Base-by-base conservation (phyloP, 805 yeast species). In the Komagataella kurtzmanii region DNA sequence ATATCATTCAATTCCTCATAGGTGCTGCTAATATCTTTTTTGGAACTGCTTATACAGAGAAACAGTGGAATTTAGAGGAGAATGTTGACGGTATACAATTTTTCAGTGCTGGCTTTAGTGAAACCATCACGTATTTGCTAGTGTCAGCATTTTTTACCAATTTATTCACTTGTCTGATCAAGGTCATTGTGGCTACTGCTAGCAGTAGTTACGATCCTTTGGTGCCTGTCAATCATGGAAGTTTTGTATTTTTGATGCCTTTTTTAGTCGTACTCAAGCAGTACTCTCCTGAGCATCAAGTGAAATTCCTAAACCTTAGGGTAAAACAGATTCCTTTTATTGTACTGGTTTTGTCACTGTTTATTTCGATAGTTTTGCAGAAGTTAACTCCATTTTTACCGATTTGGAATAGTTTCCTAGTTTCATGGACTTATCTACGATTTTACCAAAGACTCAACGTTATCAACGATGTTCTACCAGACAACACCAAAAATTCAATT, bases 341-440 rank as follows among this genome's bases (percentile, higher is more conserved):
- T 3, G 49, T 69, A 1, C 58, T 72, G 44, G 46, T 62, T 1
- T 7, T 63, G 1, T 50, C 69, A 21, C 51, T 72, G 0, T 7
- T 67, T 0, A 4, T 61, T 21, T 59, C 77, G 43, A 51, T 59
- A 48, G 19, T 61, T 51, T 45, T 60, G 46, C 55, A 59, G 50
- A 59, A 71, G 18, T 65, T 76, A 30, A 71, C 74, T 54, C 84
- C 87, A 49, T 67, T 74, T 45, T 56, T 83, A 5, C 88, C 88
- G 12, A 68, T 81, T 6, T 66, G 66, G 18, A 67, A 69, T 19
- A 80, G 83, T 48, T 88, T 90, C 58, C 65, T 86, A 49, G 69
- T 79, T 2, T 72, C 90, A 17, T 90, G 91, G 87, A 61, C 68
- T 48, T 91, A 88, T 62, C 71, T 90, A 58, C 75, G 98, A 57